Evolutionary conservation across 1,284 basidiomycete species (phyloP), one percentile per base, ranked within the genome.

Genomic region (Cryptococcus maquisensis): DNA sequence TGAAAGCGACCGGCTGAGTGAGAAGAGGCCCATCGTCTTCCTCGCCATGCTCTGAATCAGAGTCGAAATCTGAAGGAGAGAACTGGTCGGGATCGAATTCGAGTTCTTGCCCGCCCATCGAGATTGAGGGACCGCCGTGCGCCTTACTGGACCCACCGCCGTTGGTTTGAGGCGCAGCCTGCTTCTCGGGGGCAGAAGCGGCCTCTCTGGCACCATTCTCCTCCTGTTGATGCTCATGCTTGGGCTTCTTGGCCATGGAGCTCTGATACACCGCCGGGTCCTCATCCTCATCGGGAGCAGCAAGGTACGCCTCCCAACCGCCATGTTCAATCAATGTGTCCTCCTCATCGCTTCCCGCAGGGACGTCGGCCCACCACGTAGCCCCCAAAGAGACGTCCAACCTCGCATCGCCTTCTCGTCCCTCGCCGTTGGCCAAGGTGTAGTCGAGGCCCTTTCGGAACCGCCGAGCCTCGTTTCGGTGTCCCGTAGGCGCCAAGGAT

Each of bases 221-320:
- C 12, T 49, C 49, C 5, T 55, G 42, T 18, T 55, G 44, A 15
- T 15, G 49, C 48, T 62, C 63, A 6, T 53, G 56, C 53, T 52
- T 56, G 35, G 68, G 73, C 71, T 69, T 66, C 51, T 72, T 73
- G 26, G 70, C 73, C 37, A 72, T 73, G 44, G 77, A 76, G 38
- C 86, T 85, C 42, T 90, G 87, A 75, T 96, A 97, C 16, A 96
- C 88, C 3, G 92, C 91, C 4, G 94, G 94, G 72, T 95, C 92
- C 63, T 94, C 91, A 62, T 89, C 89, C 69, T 90, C 91, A 62
- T 93, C 87, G 58, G 93, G 90, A 32, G 90, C 87, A 3, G 92
- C 87, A 84, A 96, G 90, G 74, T 96, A 97, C 73, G 91, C 95
- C 85, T 96, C 92, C 93, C 93, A 96, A 21, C 92, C 93, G 52